Conservation (phyloP, 441 rosid species). For the Erodium chrysanthum region DNA sequence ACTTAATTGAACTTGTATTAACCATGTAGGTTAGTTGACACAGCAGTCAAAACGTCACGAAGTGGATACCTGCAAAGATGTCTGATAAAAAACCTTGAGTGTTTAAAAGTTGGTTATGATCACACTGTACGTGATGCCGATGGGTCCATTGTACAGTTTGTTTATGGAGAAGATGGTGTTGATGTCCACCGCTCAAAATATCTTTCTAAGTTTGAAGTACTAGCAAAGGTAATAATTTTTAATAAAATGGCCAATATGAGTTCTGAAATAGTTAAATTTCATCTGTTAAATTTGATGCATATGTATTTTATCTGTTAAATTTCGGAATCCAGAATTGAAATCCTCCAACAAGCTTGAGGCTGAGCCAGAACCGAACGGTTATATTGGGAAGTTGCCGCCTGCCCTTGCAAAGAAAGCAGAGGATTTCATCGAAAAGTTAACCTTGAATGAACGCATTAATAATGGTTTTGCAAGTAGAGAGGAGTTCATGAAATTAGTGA, state of each 20-base stretch:
- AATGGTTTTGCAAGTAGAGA: conserved; percentile 35
- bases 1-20: too few species aligned
- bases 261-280: conserved; percentile 14
- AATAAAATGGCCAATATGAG: conserved; percentile 10
- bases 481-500: conserved; percentile 51
- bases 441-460: conserved; percentile 31
- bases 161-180: conserved; percentile 96
- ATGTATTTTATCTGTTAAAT: conserved; percentile 17
- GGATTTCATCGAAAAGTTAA: conserved; percentile 40
- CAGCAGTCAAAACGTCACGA: conserved; percentile 98
- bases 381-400: conserved; percentile 49
- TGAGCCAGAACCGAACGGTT: conserved; percentile 30
- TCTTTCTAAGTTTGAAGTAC: conserved; percentile 58
- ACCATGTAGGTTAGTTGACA: conserved; percentile 75
- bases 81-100: conserved; percentile 91
- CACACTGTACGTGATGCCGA: conserved; percentile 94
- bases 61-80: conserved; percentile 99
- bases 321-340: conserved; percentile 70
- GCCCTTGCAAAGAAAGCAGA: conserved; percentile 63
- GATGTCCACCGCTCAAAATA: conserved; percentile 90
- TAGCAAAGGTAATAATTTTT: conserved; percentile 44
- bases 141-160: conserved; percentile 86
- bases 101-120: conserved; percentile 81
- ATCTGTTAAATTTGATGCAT: conserved; percentile 5
- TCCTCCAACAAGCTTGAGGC: conserved; percentile 30